Conservation (phyloP, 2,329 filamentous ascomycete species). For the Colletotrichum chlorophyti region DNA sequence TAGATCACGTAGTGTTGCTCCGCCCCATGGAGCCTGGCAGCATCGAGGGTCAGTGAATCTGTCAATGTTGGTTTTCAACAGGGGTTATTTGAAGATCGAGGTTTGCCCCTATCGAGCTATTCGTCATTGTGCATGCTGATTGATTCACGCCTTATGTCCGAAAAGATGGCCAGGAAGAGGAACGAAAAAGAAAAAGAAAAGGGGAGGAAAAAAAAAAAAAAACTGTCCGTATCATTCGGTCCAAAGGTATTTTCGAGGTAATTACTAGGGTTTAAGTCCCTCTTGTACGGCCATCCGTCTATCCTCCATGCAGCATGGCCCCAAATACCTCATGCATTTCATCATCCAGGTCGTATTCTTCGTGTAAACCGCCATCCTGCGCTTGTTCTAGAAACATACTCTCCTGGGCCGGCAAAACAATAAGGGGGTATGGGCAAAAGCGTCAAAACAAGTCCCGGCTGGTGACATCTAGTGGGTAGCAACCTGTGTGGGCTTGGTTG, state of each 20-base stretch:
- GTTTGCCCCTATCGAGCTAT: too few species aligned
- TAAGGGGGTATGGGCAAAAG: constrained; percentile 28
- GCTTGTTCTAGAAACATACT: constrained; percentile 17
- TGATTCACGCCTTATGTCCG: too few species aligned
- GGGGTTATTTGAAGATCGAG: too few species aligned
- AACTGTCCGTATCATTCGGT: constrained; percentile 7
- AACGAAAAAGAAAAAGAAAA: not conserved
- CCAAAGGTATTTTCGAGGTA: constrained; percentile 25
- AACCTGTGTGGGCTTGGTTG: constrained; percentile 40
- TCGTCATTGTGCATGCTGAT: too few species aligned
- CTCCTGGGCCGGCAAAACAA: constrained; percentile 16
- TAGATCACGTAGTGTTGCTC: constrained; percentile 8
- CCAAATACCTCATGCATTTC: constrained; percentile 21
- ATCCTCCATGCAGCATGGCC: constrained; percentile 12
- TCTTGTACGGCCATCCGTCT: constrained; percentile 9
- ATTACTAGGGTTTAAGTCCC: constrained; percentile 10
- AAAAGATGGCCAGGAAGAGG: not conserved
- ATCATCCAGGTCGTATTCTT: constrained; percentile 30
- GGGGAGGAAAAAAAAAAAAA: not conserved
- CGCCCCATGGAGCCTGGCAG: constrained; percentile 1
- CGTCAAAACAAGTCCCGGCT: constrained; percentile 12
- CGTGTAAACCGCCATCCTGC: constrained; percentile 26
- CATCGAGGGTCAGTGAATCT: too few species aligned
- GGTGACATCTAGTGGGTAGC: constrained; percentile 26
- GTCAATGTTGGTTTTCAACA: too few species aligned